A percentile compares a stretch with the other conserved stretches of the same genome.
Conservation (phyloP, 2,329 filamentous ascomycete species). For the Colletotrichum australisinense region DNA sequence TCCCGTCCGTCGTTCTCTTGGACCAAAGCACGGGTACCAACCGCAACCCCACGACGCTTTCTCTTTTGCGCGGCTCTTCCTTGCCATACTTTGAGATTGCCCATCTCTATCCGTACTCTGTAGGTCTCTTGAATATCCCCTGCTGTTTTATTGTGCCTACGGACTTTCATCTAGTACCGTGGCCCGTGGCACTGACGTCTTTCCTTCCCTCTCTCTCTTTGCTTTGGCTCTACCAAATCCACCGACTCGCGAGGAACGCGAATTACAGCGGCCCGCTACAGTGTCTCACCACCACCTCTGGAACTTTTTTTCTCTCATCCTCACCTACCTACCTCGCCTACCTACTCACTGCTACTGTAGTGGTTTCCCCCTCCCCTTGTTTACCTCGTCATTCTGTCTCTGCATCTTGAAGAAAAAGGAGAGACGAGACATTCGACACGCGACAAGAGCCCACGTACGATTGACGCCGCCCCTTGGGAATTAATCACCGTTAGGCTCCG, state of each 20-base stretch:
- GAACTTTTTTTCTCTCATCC: neutral
- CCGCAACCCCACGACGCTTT: neutral
- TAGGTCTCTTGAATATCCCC: neutral
- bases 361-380: neutral
- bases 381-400: conserved; percentile 1
- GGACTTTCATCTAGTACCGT: neutral
- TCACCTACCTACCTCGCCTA: neutral
- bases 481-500: conserved; percentile 28
- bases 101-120: neutral
- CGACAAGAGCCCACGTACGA: conserved; percentile 18
- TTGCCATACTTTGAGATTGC: neutral
- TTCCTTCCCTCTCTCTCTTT: neutral
- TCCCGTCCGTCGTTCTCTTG: neutral
- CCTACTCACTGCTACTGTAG: too few species aligned
- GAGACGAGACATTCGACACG: conserved; percentile 8
- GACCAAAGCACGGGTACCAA: neutral
- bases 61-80: neutral
- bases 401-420: conserved; percentile 23
- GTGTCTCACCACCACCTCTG: conserved; percentile 15
- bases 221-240: neutral
- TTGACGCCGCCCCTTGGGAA: conserved; percentile 6
- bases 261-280: conserved; percentile 11
- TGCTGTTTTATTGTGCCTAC: neutral
- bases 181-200: conserved; percentile 1
- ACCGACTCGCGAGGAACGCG: conserved; percentile 1